Conservation (phyloP, 768 basidiomycete genomes). For the Pleurotus citrinopileatus region DNA sequence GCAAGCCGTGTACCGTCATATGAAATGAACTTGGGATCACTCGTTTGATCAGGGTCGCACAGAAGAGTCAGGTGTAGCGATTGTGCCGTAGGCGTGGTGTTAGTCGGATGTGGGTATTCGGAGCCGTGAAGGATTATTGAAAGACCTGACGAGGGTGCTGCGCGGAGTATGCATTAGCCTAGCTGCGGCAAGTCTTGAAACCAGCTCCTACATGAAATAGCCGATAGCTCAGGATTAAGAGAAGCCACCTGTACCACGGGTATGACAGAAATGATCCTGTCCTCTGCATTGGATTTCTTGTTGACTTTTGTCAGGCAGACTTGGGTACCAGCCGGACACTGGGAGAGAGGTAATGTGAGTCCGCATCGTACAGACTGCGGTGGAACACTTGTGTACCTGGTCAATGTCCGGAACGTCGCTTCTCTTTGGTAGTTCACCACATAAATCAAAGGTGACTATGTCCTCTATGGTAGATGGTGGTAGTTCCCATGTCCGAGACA, state of each 20-base stretch:
- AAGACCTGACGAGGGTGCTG: slow-evolving; percentile 51
- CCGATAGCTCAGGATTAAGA: slow-evolving; percentile 27
- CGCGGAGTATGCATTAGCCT: slow-evolving; percentile 10
- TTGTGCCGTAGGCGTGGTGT: slow-evolving; percentile 46
- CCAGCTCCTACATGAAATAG: slow-evolving; percentile 36
- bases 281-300: slow-evolving; percentile 43
- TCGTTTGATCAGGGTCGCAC: slow-evolving; percentile 43
- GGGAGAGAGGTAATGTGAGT: slow-evolving; percentile 2
- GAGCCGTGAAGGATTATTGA: slow-evolving; percentile 56
- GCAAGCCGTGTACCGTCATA: slow-evolving; percentile 56
- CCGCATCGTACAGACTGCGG: neutral
- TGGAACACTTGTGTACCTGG: slow-evolving; percentile 51
- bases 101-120: slow-evolving; percentile 53
- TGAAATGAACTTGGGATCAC: slow-evolving; percentile 50
- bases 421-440: slow-evolving; percentile 49
- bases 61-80: slow-evolving; percentile 58
- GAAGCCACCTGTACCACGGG: slow-evolving; percentile 53
- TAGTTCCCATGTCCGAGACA: slow-evolving; percentile 48
- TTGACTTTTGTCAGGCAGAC: slow-evolving; percentile 75
- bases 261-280: slow-evolving; percentile 72
- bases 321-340: slow-evolving; percentile 71
- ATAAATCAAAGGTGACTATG: slow-evolving; percentile 64
- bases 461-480: slow-evolving; percentile 68
- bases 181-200: slow-evolving; percentile 10
- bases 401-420: slow-evolving; percentile 51